phyloP scores from a whole-genome alignment of 805 yeast species.

The Hanseniaspora lindneri region DNA sequence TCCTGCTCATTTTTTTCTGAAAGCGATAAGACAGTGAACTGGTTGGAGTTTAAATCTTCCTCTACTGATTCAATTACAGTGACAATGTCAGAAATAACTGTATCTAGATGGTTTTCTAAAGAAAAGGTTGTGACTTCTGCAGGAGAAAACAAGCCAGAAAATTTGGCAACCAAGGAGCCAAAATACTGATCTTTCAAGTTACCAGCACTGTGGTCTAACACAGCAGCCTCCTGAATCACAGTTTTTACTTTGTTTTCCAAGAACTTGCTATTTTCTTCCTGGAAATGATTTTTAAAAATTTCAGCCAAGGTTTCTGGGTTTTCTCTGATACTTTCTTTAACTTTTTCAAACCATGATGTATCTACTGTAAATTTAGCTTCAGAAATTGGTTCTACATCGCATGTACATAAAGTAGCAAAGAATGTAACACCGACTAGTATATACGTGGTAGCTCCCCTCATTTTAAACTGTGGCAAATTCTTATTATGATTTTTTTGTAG shows the following conservation, averaged over 20 bases:
- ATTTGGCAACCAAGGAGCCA: neutral
- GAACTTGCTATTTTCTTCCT: neutral
- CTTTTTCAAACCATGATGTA: conserved; percentile 9
- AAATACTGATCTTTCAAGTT: neutral
- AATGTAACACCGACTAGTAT: too few species aligned
- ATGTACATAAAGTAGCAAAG: too few species aligned
- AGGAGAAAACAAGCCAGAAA: too few species aligned
- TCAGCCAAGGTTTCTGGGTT: neutral
- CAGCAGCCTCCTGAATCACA: neutral
- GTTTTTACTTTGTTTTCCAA: neutral
- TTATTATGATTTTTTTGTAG: too few species aligned
- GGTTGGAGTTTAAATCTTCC: neutral
- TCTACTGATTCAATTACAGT: conserved; percentile 1
- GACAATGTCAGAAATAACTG: too few species aligned
- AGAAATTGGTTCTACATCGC: too few species aligned
- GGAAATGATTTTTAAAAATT: neutral
- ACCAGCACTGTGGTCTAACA: neutral
- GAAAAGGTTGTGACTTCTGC: too few species aligned
- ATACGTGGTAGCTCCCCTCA: too few species aligned
- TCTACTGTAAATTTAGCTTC: too few species aligned
- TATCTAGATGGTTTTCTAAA: too few species aligned
- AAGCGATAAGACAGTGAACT: neutral
- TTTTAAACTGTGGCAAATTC: too few species aligned
- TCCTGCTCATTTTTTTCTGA: neutral
- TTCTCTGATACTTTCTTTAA: neutral